Evolutionary conservation across 2,329 filamentous ascomycete genomes (phyloP), one percentile per base, ranked within the genome.

Genomic region (Triangularia verruculosa): DNA sequence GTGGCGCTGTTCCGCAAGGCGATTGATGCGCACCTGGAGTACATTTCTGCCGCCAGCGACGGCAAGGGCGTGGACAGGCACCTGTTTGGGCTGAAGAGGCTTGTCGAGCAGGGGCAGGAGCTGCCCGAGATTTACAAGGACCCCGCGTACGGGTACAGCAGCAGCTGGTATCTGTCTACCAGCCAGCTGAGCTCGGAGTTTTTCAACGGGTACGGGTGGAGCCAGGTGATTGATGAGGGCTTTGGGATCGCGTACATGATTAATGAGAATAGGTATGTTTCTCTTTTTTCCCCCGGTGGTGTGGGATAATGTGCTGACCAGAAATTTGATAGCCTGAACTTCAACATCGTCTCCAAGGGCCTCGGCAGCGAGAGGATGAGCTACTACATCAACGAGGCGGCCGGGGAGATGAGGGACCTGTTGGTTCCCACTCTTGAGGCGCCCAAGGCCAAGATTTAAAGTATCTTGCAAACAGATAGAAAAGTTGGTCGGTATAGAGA

Each of bases 231-330:
- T 61, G 93, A 98, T 73, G 91, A 90, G 65, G 95, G 95, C 28
- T 99, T 95, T 79, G 95, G 95, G 69, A 96, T 99, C 74, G 95
- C 95, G 43, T 99, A 99, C 77, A 99, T 99, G 95, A 98, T 99
- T 77, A 99, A 99, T 76, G 94, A 98, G 83, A 96, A 97, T 78
- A 93, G 87, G 89, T 92, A 75, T 77, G 81, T 73, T 52, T 30
- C 34, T 47, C 12, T 20, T 51, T 24, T 39, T 20, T 20, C n/a
- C 25, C 43, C 17, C 11, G 3, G 4, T 43, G 34, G 12, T 2
- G 34, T 43, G 34, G 15, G 5, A n/a, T n/a, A 43, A 25, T 25
- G 2, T 28, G 22, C 39, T 63, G 27, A 59, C 47, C 30, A 51
- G 63, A 61, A 65, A 1, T 13, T 15, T 47, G 28, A 51, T 68